Evolutionary conservation across 202 grass and related monocot genomes (phyloP).

Genomic region (Schoenoplectus tabernaemontani): DNA sequence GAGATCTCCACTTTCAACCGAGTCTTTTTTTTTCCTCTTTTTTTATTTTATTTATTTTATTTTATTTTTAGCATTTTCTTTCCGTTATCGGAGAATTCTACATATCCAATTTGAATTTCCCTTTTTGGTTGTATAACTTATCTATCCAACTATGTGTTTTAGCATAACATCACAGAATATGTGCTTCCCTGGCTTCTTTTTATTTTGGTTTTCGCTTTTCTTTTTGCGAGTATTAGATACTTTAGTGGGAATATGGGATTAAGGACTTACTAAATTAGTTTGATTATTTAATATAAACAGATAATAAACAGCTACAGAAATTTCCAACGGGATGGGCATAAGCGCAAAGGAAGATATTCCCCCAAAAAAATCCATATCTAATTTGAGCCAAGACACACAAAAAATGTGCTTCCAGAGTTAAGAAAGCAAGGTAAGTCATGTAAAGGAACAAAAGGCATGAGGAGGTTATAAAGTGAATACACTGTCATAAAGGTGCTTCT

Average conservation of each 20-base stretch:
- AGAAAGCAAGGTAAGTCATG: constrained; percentile 23
- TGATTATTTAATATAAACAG: neutral
- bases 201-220: no score
- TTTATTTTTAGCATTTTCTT: no score
- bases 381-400: constrained; percentile 13
- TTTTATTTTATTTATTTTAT: neutral
- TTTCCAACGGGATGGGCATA: neutral
- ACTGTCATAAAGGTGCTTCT: constrained; percentile 9
- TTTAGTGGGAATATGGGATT: neutral
- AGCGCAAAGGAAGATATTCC: constrained; percentile 1
- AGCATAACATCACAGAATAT: constrained; percentile 2
- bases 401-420: constrained; percentile 28
- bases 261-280: neutral
- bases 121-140: neutral
- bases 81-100: neutral
- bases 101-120: neutral
- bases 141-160: no score
- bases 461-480: constrained; percentile 14
- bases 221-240: neutral
- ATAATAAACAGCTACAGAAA: neutral
- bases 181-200: neutral
- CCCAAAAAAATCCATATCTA: neutral
- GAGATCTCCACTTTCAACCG: neutral
- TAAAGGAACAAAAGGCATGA: constrained; percentile 30
- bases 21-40: no score